These are phyloP conservation scores for Fusarium tuaranense DNA, from an alignment of 2,329 filamentous ascomycete species.

Conservation along the genomic window DNA sequence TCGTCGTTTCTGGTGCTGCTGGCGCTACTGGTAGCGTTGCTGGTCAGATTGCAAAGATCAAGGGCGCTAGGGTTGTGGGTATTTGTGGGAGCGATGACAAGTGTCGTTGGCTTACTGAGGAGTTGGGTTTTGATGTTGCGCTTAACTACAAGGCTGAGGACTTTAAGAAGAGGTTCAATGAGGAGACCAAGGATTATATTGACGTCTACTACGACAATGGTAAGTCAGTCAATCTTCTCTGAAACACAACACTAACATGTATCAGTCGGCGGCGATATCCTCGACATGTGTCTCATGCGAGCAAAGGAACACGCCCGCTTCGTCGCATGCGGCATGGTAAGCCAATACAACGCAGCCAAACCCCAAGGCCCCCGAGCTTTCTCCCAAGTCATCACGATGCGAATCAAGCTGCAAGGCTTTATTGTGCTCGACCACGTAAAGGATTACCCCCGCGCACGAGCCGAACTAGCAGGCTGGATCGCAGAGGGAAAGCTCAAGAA, in stretches of 20 bases:
- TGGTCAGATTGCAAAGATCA: constrained; percentile 82
- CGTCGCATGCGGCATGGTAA: constrained; percentile 79
- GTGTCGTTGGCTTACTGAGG: constrained; percentile 72
- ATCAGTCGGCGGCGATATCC: constrained; percentile 74
- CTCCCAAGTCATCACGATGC: constrained; percentile 64
- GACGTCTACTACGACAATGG: constrained; percentile 80
- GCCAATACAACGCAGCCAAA: constrained; percentile 72
- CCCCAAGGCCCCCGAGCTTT: constrained; percentile 68
- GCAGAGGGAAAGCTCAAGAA: constrained; percentile 78
- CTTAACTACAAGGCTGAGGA: constrained; percentile 76
- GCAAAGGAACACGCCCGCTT: constrained; percentile 75
- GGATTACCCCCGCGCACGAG: constrained; percentile 68
- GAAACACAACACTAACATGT: constrained; percentile 7
- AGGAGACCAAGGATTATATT: constrained; percentile 68
- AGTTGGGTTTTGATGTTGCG: constrained; percentile 75
- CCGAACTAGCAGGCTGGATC: constrained; percentile 76
- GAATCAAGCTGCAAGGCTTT: constrained; percentile 76
- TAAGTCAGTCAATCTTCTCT: constrained; percentile 16
- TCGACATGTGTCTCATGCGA: constrained; percentile 73
- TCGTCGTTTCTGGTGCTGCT: constrained; percentile 82
- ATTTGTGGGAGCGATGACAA: constrained; percentile 76
- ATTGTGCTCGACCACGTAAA: constrained; percentile 77
- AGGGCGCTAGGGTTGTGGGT: constrained; percentile 72
- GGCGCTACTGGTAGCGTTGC: constrained; percentile 82
- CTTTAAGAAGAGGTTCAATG: constrained; percentile 70